Conservation (phyloP, 2,329 filamentous ascomycete species). For the Fusarium denticulatum region DNA sequence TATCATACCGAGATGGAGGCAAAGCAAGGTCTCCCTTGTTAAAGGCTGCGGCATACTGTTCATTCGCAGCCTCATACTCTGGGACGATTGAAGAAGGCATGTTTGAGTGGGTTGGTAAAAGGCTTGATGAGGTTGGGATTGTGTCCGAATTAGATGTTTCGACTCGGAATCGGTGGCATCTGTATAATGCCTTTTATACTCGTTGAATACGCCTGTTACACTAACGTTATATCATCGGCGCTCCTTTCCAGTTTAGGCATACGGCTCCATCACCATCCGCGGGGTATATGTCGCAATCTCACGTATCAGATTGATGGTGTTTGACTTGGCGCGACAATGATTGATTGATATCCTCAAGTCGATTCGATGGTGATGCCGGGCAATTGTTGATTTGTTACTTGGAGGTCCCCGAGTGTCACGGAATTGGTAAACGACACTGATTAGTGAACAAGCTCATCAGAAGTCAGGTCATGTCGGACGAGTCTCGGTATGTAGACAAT, state of each 20-base stretch:
- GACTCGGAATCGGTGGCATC: not conserved
- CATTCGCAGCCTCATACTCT: conserved; percentile 40
- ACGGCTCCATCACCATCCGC: conserved; percentile 19
- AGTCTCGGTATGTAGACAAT: not conserved
- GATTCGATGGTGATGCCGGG: not conserved
- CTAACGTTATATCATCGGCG: not conserved
- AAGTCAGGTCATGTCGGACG: not conserved
- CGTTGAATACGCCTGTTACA: not conserved
- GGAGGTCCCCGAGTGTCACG: rapidly evolving
- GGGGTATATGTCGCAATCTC: conserved; percentile 35
- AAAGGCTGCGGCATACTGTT: conserved; percentile 34
- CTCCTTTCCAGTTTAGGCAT: not conserved
- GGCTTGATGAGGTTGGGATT: not conserved
- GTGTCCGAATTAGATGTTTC: not conserved
- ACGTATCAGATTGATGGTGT: not conserved
- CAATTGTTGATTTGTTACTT: not conserved
- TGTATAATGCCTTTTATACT: not conserved
- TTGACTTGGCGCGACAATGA: not conserved
- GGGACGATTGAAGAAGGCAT: conserved; percentile 36
- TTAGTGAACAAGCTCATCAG: not conserved
- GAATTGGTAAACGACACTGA: not conserved
- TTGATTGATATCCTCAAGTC: not conserved
- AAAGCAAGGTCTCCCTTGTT: conserved; percentile 37
- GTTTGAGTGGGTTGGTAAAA: not conserved
- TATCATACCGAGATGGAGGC: conserved; percentile 37